Evolutionary conservation across 2,329 filamentous ascomycete species (phyloP), one percentile per base, ranked within the genome.

Genomic region (Phaeoacremonium minimum): DNA sequence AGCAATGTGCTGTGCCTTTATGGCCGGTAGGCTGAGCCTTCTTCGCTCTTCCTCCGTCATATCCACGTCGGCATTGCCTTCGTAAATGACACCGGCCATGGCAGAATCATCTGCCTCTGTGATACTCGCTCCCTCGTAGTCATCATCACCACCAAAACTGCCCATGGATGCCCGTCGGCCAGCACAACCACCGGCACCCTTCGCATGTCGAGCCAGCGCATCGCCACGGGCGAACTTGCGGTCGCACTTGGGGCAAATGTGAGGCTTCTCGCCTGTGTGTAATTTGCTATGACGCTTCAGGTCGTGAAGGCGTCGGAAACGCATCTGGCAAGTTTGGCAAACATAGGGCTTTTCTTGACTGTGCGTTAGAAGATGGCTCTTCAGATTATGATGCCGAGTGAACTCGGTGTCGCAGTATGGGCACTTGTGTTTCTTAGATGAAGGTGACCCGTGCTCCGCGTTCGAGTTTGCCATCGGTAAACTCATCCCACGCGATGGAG

Each of bases 311-410:
- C 93, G 81, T 37, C 93, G 80, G 62, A 98, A 98, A 35, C 91
- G 82, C 60, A 93, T 87, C 50, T 91, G 80, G 58, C 93, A 98
- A n/a, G 87, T 88, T 44, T 87, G 83, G 57, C 93, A 98, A 18
- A 93, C 79, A 55, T 93, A 98, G 0, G 93, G 93, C 63, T 98
- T 98, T 61, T 98, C 93, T 69, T 98, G 91, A 53, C 90, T 96
- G 61, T 97, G 93, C 1, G 93, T 97, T 56, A 98, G 77, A 39
- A 98, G 75, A 65, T 98, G 93, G 49, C 89, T 96, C 66, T 97
- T 98, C 18, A 97, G 76, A 53, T 98, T 97, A 58, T 97, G 93
- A 57, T 97, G 93, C 30, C 93, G 80, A 18, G 93, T 98, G 50
- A 98, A 98, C 53, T 95, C 93, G 5, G 93, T 96, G 28, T 88